Evolutionary conservation across 139 green algal species (phyloP).

Genomic region (Chlamydomonas schloesseri): DNA sequence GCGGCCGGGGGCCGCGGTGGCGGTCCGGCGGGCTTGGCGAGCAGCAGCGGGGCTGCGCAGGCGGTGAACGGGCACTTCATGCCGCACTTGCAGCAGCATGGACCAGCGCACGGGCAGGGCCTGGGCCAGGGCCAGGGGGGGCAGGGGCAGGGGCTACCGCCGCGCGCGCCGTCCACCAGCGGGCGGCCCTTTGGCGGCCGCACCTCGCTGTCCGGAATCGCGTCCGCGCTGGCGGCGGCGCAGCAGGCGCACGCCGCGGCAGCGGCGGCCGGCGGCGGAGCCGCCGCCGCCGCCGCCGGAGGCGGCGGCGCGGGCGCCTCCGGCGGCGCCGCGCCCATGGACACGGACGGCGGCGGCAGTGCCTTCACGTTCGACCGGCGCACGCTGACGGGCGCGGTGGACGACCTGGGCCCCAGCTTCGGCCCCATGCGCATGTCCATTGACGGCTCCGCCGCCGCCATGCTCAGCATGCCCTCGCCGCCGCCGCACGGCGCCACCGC

Average conservation of each 20-base stretch:
- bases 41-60: background rate
- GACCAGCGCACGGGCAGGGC: no score
- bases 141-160: no score
- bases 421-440: background rate
- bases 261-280: background rate
- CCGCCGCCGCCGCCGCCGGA: background rate
- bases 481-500: slow-evolving; percentile 6
- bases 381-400: background rate
- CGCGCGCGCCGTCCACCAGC: no score
- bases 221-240: background rate
- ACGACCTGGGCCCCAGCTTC: background rate
- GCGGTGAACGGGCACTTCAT: background rate
- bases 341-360: background rate
- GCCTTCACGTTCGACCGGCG: slow-evolving; percentile 7
- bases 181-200: no score
- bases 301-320: background rate
- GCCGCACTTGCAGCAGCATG: no score
- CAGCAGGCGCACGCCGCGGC: background rate
- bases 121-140: no score
- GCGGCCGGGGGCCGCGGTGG: no score
- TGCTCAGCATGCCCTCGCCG: slow-evolving; percentile 35
- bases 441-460: slow-evolving; percentile 22
- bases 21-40: background rate
- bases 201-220: no score
- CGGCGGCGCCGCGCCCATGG: background rate